Evolutionary conservation across 2,329 filamentous ascomycete species (phyloP).

Genomic region (Corniculantispora saksenae): DNA sequence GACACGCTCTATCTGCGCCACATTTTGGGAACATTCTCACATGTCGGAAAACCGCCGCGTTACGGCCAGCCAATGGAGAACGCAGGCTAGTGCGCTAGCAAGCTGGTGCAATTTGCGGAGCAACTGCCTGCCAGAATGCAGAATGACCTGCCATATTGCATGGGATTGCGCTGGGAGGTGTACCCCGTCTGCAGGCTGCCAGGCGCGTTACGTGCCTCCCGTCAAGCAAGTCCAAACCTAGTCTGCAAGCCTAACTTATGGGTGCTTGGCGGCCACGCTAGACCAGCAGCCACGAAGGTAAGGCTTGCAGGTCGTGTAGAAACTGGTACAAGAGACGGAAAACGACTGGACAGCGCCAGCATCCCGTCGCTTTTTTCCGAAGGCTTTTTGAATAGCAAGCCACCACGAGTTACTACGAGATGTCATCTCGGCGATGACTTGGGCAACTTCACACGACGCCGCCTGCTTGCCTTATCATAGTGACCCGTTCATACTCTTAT

Average conservation of each 20-base stretch:
- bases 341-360: neutral
- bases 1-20: constrained; percentile 9
- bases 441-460: neutral
- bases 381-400: neutral
- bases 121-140: neutral
- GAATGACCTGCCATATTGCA: neutral
- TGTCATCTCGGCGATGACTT: constrained; percentile 4
- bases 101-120: constrained; percentile 1
- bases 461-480: neutral
- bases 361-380: neutral
- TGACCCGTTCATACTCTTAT: neutral
- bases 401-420: constrained; percentile 14
- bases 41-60: neutral
- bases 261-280: constrained; percentile 7
- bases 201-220: neutral
- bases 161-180: neutral
- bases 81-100: neutral
- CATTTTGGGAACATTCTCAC: constrained; percentile 3
- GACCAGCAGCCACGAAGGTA: neutral
- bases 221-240: constrained; percentile 11
- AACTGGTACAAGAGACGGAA: neutral
- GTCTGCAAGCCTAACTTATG: constrained; percentile 6
- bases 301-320: neutral
- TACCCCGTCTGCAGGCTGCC: neutral
- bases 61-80: constrained; percentile 1